A percentile compares a stretch with the other conserved stretches of the same genome.
These are phyloP conservation scores for Raphanus sativus DNA, from an alignment of 345 rosid genomes.

Conservation along the genomic window DNA sequence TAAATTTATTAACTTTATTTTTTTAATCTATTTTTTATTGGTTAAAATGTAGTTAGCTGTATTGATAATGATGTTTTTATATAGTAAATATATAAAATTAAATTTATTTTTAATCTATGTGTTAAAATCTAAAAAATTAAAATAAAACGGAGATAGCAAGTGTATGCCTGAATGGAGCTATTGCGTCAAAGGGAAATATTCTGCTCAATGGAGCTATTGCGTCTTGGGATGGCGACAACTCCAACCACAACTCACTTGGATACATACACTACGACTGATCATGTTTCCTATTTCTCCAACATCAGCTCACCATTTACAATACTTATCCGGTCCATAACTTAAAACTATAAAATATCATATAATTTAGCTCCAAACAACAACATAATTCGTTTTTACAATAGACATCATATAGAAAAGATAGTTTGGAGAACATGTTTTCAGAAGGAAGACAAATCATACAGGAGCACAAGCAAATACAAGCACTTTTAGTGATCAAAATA, in stretches of 20 bases:
- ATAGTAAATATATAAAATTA: too few species aligned
- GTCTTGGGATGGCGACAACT: neutral
- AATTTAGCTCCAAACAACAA: neutral
- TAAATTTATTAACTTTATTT: too few species aligned
- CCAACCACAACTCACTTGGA: neutral
- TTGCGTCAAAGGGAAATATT: too few species aligned
- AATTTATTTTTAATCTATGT: too few species aligned
- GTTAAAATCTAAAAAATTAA: too few species aligned
- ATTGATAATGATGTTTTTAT: too few species aligned
- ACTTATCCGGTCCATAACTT: neutral
- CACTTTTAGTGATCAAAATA: neutral
- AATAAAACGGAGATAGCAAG: too few species aligned
- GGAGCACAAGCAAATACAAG: neutral
- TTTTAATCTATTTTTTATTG: too few species aligned
- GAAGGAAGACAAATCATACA: neutral
- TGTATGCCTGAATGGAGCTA: too few species aligned
- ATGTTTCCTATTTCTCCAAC: neutral
- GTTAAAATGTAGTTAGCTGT: too few species aligned
- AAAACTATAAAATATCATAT: neutral
- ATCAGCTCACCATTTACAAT: neutral
- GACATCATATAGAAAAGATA: neutral
- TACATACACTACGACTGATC: neutral
- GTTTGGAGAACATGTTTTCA: neutral
- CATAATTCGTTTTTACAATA: neutral
- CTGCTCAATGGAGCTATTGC: neutral